Conservation (phyloP, 2,329 filamentous ascomycete genomes). For the Colletotrichum spinosum region DNA sequence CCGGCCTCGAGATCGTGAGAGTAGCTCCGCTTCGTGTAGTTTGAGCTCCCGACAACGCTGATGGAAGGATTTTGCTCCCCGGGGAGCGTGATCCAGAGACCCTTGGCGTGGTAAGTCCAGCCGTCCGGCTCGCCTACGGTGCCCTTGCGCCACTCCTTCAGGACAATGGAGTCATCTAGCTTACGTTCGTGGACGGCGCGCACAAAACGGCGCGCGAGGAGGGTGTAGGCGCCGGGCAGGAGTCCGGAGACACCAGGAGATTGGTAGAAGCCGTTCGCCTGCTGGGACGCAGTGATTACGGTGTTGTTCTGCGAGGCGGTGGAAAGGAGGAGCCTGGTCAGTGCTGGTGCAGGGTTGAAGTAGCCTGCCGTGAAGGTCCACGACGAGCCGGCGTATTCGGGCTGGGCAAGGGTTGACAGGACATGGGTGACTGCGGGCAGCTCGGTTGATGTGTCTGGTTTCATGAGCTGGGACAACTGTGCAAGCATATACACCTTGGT, state of each 20-base stretch:
- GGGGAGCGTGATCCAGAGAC: slow-evolving; percentile 86
- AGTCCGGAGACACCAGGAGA: slow-evolving; percentile 90
- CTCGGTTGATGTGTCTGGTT: slow-evolving; percentile 86
- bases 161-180: slow-evolving; percentile 68
- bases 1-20: slow-evolving; percentile 92
- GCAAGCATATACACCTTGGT: slow-evolving; percentile 88
- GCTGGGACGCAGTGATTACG: slow-evolving; percentile 91
- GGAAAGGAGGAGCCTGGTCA: slow-evolving; percentile 82
- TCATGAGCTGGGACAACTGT: slow-evolving; percentile 87
- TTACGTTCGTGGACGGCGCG: slow-evolving; percentile 62
- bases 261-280: slow-evolving; percentile 95
- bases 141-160: slow-evolving; percentile 91
- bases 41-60: slow-evolving; percentile 89
- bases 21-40: slow-evolving; percentile 96
- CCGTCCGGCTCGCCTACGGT: slow-evolving; percentile 83
- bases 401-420: slow-evolving; percentile 73
- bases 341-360: slow-evolving; percentile 92
- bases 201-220: slow-evolving; percentile 86
- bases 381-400: slow-evolving; percentile 74
- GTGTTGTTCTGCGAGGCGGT: slow-evolving; percentile 79
- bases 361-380: slow-evolving; percentile 99
- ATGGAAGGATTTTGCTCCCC: slow-evolving; percentile 76
- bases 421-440: slow-evolving; percentile 83
- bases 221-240: slow-evolving; percentile 90
- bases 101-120: slow-evolving; percentile 99